These are phyloP conservation scores for Pezicula neosporulosa DNA, from an alignment of 2,329 filamentous ascomycete species.

Conservation along the genomic window DNA sequence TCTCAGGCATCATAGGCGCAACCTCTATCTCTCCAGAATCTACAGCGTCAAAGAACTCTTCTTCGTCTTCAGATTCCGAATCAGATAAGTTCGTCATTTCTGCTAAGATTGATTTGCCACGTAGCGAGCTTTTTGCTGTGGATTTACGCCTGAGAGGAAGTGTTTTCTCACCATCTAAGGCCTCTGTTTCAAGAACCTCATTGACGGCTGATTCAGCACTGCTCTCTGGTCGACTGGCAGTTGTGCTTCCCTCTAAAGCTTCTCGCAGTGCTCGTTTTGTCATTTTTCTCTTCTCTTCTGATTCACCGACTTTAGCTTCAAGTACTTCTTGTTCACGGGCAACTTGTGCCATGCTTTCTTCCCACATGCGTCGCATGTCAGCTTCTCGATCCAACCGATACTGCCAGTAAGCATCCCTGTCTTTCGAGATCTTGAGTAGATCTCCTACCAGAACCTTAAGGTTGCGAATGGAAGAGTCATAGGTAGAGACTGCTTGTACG, in stretches of 20 bases:
- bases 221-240: slow-evolving; percentile 33
- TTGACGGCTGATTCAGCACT: slow-evolving; percentile 14
- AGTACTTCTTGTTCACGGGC: slow-evolving; percentile 90
- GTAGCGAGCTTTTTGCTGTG: slow-evolving; percentile 38
- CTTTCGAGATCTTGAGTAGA: slow-evolving; percentile 85
- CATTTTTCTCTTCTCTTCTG: slow-evolving; percentile 83
- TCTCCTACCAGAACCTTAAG: slow-evolving; percentile 82
- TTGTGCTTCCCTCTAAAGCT: slow-evolving; percentile 65
- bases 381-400: slow-evolving; percentile 88
- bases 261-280: slow-evolving; percentile 89
- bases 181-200: slow-evolving; percentile 31
- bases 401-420: slow-evolving; percentile 96
- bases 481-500: slow-evolving; percentile 75
- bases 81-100: slow-evolving; percentile 72
- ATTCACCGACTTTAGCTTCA: slow-evolving; percentile 82
- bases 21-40: slow-evolving; percentile 90
- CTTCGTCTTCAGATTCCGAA: slow-evolving; percentile 74
- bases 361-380: slow-evolving; percentile 93
- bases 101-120: slow-evolving; percentile 64
- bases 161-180: slow-evolving; percentile 32
- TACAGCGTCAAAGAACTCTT: slow-evolving; percentile 97
- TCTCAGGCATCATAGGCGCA: slow-evolving; percentile 56
- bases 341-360: slow-evolving; percentile 98
- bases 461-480: slow-evolving; percentile 86
- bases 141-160: slow-evolving; percentile 34